Base-by-base conservation (phyloP, 805 yeast genomes). In the Saturnispora besseyi region DNA sequence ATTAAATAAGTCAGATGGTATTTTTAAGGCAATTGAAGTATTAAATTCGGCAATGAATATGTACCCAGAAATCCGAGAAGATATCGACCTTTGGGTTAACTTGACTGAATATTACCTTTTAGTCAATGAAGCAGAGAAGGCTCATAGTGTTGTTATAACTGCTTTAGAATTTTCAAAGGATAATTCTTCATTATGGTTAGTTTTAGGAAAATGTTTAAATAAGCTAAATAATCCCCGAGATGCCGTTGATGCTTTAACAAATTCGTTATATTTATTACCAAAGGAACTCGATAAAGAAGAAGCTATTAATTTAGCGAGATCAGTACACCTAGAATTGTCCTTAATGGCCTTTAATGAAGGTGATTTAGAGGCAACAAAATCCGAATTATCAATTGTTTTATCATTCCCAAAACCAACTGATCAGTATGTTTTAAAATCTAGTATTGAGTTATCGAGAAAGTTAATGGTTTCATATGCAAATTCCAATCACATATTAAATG, bases 261-360 rank as follows among this genome's bases (percentile, higher is more conserved):
- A 71, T 43, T 67, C 78, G 38, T 61, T 78, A 30, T 63, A 68
- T 21, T 62, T 72, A 37, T 59, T 75, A 42, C 76, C 77, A 3
- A 55, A 68, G 8, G 59, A 65, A 41, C 57, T 68, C 45, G 51
- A 62, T 6, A 38, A 57, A 2, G 59, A 60, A 4, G 77, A 73
- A 43, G 53, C 55, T 13, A 48, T 75, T n/a, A 75, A 74, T 48
- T 67, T 75, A 1, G 75, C 78, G 0, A 66, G 81, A 48, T 67
- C 73, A 13, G 74, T 76, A 3, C 82, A 78, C 62, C 72, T 77
- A 4, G 81, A 78, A 55, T 63, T 80, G 44, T 83, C 82, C 0
- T 74, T 76, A 4, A 65, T 79, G n/a, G 76, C 78, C 2, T 72
- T 76, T 1, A 68, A 73, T 7, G 76, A 77, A 28, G 75, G 75